Base-by-base conservation (phyloP, 176 grass and related monocot species). In the Oryza meyeriana region DNA sequence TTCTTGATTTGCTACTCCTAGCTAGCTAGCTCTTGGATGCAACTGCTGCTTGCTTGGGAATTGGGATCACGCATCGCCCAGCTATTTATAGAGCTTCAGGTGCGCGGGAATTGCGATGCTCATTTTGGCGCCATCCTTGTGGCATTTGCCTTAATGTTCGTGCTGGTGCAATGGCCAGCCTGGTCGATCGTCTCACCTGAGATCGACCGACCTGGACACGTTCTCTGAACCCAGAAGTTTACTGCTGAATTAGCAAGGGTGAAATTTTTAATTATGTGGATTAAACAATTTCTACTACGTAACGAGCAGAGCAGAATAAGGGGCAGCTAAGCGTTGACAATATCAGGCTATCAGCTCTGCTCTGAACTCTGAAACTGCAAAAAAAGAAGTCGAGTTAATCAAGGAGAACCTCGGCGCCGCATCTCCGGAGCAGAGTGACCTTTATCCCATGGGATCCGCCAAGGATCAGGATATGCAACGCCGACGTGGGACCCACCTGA, bases 1-100 rank as follows among this genome's bases (percentile, higher is more conserved):
- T 47, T 13, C 44, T 17, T 47, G n/a, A n/a, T n/a, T n/a, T n/a
- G n/a, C n/a, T n/a, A n/a, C n/a, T n/a, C 32, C 32, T 33, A 33
- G 32, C 32, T 13, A 45, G 42, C 42, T 45, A 45, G 0, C 2
- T 52, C 47, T 20, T 0, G 1, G 47, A 52, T 20, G 45, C 14
- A 48, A 48, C 17, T 48, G 14, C 45, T 52, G 12, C 20, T 57
- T n/a, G 52, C 52, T 57, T 57, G 50, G 11, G 50, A 57, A 2
- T n/a, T 50, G 16, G 47, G 47, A 57, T n/a, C 91, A 89, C 1
- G 92, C 89, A 9, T 87, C 85, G 2, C 84, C 87, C 1, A 92
- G 28, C 34, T 27, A 16, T 42, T 40, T 42, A 42, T 40, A 45
- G 41, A 16, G n/a, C 14, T 71, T 45, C 12, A 1, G 13, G 4